Percentiles rank a stretch among this genome's conserved stretches.
phyloP scores from a whole-genome alignment of 495 filamentous ascomycete genomes.

The Aspergillus incahuasiensis region DNA sequence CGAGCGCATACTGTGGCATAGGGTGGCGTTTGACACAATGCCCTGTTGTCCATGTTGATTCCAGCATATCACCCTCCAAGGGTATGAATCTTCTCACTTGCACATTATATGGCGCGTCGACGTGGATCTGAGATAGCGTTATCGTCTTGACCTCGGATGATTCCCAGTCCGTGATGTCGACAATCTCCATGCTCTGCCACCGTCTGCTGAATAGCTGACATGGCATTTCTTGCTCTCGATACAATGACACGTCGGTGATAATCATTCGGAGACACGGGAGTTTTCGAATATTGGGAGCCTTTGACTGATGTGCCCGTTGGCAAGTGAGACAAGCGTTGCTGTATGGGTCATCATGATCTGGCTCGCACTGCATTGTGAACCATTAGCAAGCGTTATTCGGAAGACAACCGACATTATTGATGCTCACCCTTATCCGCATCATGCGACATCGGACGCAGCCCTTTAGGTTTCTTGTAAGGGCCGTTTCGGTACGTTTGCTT shows the following conservation, averaged over 20 bases:
- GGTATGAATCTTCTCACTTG: constrained; percentile 9
- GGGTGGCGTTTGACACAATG: neutral
- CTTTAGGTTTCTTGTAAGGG: constrained; percentile 11
- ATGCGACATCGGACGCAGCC: constrained; percentile 13
- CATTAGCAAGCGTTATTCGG: neutral
- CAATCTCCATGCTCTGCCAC: constrained; percentile 12
- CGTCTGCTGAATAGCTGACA: constrained; percentile 13
- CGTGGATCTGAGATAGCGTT: constrained; percentile 5
- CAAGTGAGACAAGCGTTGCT: constrained; percentile 8
- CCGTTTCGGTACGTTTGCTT: constrained; percentile 9
- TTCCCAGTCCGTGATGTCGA: constrained; percentile 14
- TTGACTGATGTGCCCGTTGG: constrained; percentile 13
- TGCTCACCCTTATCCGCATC: constrained; percentile 12
- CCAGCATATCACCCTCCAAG: constrained; percentile 10
- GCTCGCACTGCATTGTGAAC: constrained; percentile 6
- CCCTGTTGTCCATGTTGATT: constrained; percentile 4
- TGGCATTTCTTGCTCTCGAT: constrained; percentile 12
- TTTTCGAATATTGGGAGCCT: constrained; percentile 2
- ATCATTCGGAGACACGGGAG: constrained; percentile 11
- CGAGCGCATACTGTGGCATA: constrained; percentile 8
- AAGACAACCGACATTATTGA: neutral
- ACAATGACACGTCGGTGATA: constrained; percentile 12
- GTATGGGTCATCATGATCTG: constrained; percentile 2
- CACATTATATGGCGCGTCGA: constrained; percentile 10
- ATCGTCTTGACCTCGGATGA: constrained; percentile 9